Evolutionary conservation across 176 grass and related monocot species (phyloP), one percentile per base, ranked within the genome.

Genomic region (Oryza longistaminata): DNA sequence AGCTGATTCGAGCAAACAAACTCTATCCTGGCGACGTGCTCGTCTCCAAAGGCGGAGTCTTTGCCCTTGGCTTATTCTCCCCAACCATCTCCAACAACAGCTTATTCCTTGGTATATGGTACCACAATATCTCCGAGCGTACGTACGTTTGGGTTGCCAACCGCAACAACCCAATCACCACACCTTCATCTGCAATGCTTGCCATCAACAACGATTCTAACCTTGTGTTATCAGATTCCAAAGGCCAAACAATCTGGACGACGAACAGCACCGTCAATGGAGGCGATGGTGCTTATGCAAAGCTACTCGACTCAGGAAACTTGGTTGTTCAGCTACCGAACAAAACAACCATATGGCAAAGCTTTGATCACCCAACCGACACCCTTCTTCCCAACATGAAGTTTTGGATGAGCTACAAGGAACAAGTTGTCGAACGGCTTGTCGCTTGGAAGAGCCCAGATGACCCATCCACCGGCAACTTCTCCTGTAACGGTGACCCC

Each of bases 91-190:
- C 87, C 1, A 82, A 0, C 21, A 5, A 4, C 6, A 62, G 12
- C 6, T 11, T 68, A 2, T 11, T 62, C 27, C 44, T 88, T 0
- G 88, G 85, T 15, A 77, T 93, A 53, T 88, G 91, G 91, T 90
- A 85, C 68, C 44, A 81, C 80, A 84, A 68, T 35, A 87, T 88
- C 11, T 17, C 74, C 1, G 73, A 29, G 48, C 50, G 48, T 13
- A 87, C 87, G 12, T 74, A 90, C 0, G 73, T 90, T 16, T 93
- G 91, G 91, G 77, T 93, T 7, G 91, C 88, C 61, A 93, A 93
- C 77, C 88, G 88, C 17, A 39, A 87, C 11, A 64, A 73, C 11
- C 85, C 91, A 21, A 77, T 90, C 43, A 29, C 14, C 1, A 14
- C 14, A 52, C 6, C 75, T 0, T 73, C 73, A 0, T 39, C 37